Conservation (phyloP, 2,329 filamentous ascomycete species). For the Ophiobolus disseminans region DNA sequence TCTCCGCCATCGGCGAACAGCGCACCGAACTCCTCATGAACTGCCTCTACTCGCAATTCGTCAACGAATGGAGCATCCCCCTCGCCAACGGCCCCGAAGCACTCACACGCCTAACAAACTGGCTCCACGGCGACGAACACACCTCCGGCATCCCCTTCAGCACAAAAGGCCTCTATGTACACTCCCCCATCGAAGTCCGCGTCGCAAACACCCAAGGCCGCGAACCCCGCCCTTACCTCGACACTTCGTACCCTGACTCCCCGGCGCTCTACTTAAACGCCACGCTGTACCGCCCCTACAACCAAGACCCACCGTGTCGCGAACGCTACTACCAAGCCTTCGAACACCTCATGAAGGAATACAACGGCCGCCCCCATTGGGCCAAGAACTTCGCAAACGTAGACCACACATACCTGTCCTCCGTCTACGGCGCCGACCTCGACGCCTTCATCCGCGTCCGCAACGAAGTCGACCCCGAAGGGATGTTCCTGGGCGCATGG, state of each 20-base stretch:
- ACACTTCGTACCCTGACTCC: constrained; percentile 71
- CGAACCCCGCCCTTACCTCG: constrained; percentile 69
- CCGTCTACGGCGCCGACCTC: constrained; percentile 73
- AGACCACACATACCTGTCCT: constrained; percentile 65
- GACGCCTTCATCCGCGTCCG: constrained; percentile 72
- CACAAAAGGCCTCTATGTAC: constrained; percentile 80
- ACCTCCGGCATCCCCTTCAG: constrained; percentile 78
- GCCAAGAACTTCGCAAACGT: constrained; percentile 83
- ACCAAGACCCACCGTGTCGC: constrained; percentile 76
- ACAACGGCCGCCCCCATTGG: constrained; percentile 86
- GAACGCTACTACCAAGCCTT: constrained; percentile 86
- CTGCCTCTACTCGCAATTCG: constrained; percentile 96
- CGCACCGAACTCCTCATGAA: constrained; percentile 89
- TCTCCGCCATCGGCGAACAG: constrained; percentile 79
- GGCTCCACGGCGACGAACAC: constrained; percentile 80
- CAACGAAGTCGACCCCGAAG: constrained; percentile 75
- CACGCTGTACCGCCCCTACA: constrained; percentile 84
- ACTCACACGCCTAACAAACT: constrained; percentile 79
- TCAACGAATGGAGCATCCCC: constrained; percentile 97
- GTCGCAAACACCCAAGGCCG: constrained; percentile 70
- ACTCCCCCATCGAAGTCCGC: constrained; percentile 91
- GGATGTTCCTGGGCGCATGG: constrained; percentile 92
- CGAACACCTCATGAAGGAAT: constrained; percentile 86
- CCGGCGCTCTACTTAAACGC: constrained; percentile 90
- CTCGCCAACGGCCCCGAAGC: constrained; percentile 86